Conservation (phyloP, 1,284 basidiomycete species). For the Cutaneotrichosporon curvatum region DNA sequence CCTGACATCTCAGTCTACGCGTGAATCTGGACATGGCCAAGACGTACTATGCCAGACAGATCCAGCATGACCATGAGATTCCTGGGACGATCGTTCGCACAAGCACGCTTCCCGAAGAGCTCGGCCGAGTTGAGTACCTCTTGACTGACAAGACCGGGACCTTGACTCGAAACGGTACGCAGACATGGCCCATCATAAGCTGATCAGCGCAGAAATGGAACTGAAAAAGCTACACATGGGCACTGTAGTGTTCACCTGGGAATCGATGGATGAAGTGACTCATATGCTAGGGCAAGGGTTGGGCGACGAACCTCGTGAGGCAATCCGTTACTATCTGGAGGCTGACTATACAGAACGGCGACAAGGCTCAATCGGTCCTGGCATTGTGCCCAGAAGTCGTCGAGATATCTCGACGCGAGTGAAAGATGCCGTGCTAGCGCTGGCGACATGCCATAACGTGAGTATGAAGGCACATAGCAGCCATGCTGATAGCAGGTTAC, state of each 20-base stretch:
- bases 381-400: constrained; percentile 62
- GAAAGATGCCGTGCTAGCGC: constrained; percentile 85
- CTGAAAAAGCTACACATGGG: constrained; percentile 98
- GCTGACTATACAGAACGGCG: constrained; percentile 16
- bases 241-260: constrained; percentile 91
- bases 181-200: neutral
- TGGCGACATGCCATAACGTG: constrained; percentile 95
- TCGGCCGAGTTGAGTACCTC: constrained; percentile 92
- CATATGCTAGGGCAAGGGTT: constrained; percentile 79
- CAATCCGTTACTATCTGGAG: too few relatives aligned
- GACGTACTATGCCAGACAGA: constrained; percentile 92
- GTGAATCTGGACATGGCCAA: constrained; percentile 99
- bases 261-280: constrained; percentile 96
- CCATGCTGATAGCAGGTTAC: constrained; percentile 63
- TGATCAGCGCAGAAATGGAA: constrained; percentile 74
- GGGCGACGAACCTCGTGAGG: constrained; percentile 48
- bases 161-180: constrained; percentile 86
- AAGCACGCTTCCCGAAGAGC: constrained; percentile 91
- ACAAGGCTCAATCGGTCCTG: constrained; percentile 31
- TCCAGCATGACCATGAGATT: constrained; percentile 88
- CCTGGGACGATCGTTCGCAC: constrained; percentile 93
- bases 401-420: constrained; percentile 92
- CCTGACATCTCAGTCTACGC: constrained; percentile 59
- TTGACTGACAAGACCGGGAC: constrained; percentile 98
- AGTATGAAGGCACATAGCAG: constrained; percentile 25